Conservation (phyloP, 2,329 filamentous ascomycete genomes). For the Pseudogymnoascus sp. region DNA sequence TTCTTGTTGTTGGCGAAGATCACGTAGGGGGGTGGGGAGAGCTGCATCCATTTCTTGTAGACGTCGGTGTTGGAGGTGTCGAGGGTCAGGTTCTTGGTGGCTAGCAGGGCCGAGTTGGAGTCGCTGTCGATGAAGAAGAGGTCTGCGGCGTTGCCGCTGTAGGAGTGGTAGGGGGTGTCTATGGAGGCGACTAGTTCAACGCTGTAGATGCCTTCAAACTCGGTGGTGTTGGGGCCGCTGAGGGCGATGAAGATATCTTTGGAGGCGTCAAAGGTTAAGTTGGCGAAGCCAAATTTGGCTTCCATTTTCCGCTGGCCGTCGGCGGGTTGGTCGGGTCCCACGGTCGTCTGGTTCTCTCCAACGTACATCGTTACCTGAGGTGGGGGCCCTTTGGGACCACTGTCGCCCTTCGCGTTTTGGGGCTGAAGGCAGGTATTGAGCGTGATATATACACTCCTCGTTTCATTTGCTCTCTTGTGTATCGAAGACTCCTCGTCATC, state of each 20-base stretch:
- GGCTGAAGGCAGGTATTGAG: constrained; percentile 83
- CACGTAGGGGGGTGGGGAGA: constrained; percentile 60
- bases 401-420: constrained; percentile 17
- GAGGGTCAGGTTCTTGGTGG: constrained; percentile 63
- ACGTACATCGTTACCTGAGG: constrained; percentile 74
- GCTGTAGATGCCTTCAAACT: constrained; percentile 57
- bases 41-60: constrained; percentile 44
- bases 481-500: constrained; percentile 9
- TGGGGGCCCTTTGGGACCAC: constrained; percentile 31
- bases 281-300: constrained; percentile 27
- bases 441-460: constrained; percentile 59
- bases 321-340: constrained; percentile 44
- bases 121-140: constrained; percentile 82
- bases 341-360: constrained; percentile 54
- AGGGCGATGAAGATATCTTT: constrained; percentile 70
- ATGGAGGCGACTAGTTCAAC: constrained; percentile 76
- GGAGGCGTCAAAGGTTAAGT: constrained; percentile 51
- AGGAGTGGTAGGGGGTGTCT: constrained; percentile 68
- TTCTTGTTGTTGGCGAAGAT: constrained; percentile 66
- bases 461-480: constrained; percentile 9
- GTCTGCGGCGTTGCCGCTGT: constrained; percentile 33
- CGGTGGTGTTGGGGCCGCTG: constrained; percentile 54
- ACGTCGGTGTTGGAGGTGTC: constrained; percentile 37
- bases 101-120: constrained; percentile 65
- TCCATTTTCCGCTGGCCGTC: constrained; percentile 13